phyloP scores from a whole-genome alignment of 192 early-diverging fungal genomes.

The Mortierella claussenii region DNA sequence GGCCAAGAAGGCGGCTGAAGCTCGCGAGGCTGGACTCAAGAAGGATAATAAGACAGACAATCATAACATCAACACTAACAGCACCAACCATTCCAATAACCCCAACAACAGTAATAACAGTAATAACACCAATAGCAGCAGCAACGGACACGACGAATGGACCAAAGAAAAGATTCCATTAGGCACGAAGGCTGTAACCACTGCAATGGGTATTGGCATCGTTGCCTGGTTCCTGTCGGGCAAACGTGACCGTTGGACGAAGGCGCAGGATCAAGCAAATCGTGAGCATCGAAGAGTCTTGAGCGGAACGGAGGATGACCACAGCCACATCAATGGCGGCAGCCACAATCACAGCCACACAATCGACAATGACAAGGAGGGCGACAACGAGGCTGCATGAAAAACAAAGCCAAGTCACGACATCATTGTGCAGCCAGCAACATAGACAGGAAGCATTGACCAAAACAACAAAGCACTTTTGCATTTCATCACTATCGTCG shows the following conservation, averaged over 20 bases:
- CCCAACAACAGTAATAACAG: neutral
- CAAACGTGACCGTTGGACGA: constrained; percentile 30
- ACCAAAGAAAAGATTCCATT: constrained; percentile 27
- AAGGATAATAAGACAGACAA: no score
- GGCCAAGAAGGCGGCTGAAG: neutral
- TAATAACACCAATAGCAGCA: neutral
- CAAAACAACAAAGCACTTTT: no score
- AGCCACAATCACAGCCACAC: no score
- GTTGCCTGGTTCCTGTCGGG: constrained; percentile 45
- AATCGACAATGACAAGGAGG: no score
- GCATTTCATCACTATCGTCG: no score
- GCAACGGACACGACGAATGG: constrained; percentile 1
- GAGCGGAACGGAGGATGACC: no score
- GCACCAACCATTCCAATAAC: neutral
- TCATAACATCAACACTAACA: neutral
- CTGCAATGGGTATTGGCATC: constrained; percentile 17
- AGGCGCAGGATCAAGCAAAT: neutral
- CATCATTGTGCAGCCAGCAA: no score
- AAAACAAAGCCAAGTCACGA: no score
- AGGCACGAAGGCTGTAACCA: constrained; percentile 12
- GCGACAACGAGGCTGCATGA: no score
- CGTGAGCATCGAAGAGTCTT: neutral
- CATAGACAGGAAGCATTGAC: no score
- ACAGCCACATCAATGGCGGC: no score
- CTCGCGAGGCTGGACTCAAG: neutral